Evolutionary conservation across 2,329 filamentous ascomycete genomes (phyloP).

Genomic region (Pseudocercospora macadamiae): DNA sequence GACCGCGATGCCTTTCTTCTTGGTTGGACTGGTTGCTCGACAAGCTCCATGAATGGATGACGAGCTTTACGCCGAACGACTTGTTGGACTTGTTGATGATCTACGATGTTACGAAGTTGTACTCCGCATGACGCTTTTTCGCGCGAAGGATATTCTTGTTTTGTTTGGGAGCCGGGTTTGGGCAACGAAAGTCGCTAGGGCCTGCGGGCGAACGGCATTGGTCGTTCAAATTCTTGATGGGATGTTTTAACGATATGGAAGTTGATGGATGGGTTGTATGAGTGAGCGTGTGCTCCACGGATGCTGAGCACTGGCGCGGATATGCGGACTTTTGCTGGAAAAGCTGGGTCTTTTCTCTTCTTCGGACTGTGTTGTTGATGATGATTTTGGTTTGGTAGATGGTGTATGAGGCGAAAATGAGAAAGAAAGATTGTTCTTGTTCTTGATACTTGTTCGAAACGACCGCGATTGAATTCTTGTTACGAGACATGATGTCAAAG

Average conservation of each 20-base stretch:
- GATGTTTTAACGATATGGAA: background rate
- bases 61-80: background rate
- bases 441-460: background rate
- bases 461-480: too few species aligned
- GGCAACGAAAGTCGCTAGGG: too few species aligned
- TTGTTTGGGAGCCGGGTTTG: conserved; percentile 2
- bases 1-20: background rate
- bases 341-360: conserved; percentile 3
- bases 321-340: background rate
- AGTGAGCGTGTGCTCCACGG: background rate
- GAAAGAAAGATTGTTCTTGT: background rate
- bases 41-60: background rate
- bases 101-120: conserved; percentile 8
- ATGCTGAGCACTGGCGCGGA: background rate
- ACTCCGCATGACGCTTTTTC: conserved; percentile 9
- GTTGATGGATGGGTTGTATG: background rate
- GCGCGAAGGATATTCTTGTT: background rate
- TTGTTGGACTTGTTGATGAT: conserved; percentile 8
- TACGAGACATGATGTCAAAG: too few species aligned
- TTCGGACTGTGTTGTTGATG: background rate
- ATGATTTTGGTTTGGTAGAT: conserved; percentile 4
- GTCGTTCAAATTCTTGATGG: background rate
- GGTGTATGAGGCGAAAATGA: background rate
- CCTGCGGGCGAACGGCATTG: background rate
- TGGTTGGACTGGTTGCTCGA: background rate